Evolutionary conservation across 345 rosid species (phyloP).

Genomic region (Aquilaria yunnanensis): DNA sequence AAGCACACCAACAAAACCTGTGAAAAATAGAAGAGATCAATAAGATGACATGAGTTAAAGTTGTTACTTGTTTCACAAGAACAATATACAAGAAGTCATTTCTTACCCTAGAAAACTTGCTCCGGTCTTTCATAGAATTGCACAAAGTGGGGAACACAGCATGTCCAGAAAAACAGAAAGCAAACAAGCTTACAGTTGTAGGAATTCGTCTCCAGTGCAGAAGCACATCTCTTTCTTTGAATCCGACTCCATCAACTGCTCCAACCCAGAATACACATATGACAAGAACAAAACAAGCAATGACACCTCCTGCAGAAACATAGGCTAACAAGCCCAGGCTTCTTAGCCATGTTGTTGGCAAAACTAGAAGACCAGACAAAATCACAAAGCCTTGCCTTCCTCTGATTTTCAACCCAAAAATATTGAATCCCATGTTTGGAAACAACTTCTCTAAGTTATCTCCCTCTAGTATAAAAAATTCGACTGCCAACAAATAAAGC

Average conservation of each 20-base stretch:
- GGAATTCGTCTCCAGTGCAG: slow-evolving; percentile 46
- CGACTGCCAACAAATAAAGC: slow-evolving; percentile 57
- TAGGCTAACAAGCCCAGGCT: slow-evolving; percentile 55
- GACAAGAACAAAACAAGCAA: slow-evolving; percentile 45
- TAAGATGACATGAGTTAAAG: too few species aligned
- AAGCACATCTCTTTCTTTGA: slow-evolving; percentile 29
- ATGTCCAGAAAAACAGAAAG: slow-evolving; percentile 64
- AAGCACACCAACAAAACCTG: slow-evolving; percentile 59
- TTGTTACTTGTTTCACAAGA: not conserved
- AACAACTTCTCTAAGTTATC: slow-evolving; percentile 58
- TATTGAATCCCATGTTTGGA: slow-evolving; percentile 30
- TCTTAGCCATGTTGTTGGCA: slow-evolving; percentile 71
- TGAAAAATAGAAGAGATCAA: not conserved
- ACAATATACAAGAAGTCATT: not conserved
- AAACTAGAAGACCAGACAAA: slow-evolving; percentile 36
- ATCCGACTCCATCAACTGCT: slow-evolving; percentile 48
- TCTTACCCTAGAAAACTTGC: slow-evolving; percentile 49
- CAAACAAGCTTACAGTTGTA: slow-evolving; percentile 42
- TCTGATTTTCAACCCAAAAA: slow-evolving; percentile 29
- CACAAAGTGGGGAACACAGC: slow-evolving; percentile 56
- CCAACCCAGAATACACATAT: slow-evolving; percentile 54
- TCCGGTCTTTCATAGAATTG: slow-evolving; percentile 71
- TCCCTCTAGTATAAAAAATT: slow-evolving; percentile 61
- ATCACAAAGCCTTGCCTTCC: slow-evolving; percentile 55
- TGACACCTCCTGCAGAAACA: slow-evolving; percentile 54